phyloP scores from a whole-genome alignment of 768 basidiomycete species.

The Ephemerocybe angulata region DNA sequence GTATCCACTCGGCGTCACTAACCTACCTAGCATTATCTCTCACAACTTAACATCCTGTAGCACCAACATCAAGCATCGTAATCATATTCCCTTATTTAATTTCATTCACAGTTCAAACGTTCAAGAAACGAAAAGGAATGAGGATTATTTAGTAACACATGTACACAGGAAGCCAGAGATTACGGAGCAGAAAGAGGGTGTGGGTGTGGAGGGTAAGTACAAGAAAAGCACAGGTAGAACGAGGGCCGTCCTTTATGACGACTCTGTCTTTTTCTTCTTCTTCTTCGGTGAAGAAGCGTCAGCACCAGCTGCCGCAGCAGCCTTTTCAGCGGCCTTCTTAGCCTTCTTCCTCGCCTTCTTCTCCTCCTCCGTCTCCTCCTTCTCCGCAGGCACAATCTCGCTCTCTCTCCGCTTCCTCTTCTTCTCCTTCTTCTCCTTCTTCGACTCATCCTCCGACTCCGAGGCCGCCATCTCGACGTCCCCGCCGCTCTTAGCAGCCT shows the following conservation, averaged over 20 bases:
- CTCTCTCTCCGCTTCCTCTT: slow-evolving; percentile 48
- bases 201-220: no score
- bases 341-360: slow-evolving; percentile 78
- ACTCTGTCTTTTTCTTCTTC: slow-evolving; percentile 57
- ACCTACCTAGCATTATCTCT: no score
- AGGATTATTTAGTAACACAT: no score
- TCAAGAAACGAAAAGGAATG: no score
- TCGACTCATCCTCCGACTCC: slow-evolving; percentile 41
- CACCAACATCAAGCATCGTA: no score
- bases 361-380: slow-evolving; percentile 80
- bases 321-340: slow-evolving; percentile 56
- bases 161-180: no score
- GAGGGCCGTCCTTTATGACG: slow-evolving; percentile 10
- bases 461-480: slow-evolving; percentile 32
- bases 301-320: slow-evolving; percentile 28
- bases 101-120: no score
- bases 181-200: no score
- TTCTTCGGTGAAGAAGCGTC: slow-evolving; percentile 36
- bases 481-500: slow-evolving; percentile 44
- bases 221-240: no score
- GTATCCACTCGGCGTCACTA: no score
- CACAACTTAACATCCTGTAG: no score
- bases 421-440: slow-evolving; percentile 22
- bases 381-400: slow-evolving; percentile 29
- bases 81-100: no score